Evolutionary conservation across 768 basidiomycete species (phyloP).

Genomic region (Pleurotus ostreatus): DNA sequence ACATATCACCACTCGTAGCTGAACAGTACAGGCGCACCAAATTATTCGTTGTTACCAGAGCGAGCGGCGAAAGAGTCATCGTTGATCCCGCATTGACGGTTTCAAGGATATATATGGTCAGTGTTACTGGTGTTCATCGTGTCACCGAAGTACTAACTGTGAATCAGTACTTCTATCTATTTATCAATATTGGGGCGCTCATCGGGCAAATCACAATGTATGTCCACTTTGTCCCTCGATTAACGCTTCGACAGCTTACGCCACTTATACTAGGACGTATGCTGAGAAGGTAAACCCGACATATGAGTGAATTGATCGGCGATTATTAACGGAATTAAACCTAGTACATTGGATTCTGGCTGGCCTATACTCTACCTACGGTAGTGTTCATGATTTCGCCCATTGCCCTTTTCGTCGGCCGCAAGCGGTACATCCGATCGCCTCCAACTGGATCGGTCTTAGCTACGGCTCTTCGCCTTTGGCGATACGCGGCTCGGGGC

Average conservation of each 20-base stretch:
- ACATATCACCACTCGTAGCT: constrained; percentile 74
- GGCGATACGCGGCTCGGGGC: constrained; percentile 40
- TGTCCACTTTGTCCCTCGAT: not conserved
- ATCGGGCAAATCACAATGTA: constrained; percentile 63
- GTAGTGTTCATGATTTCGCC: constrained; percentile 58
- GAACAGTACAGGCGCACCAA: constrained; percentile 64
- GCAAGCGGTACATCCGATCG: constrained; percentile 48
- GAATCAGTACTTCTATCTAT: constrained; percentile 59
- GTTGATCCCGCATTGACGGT: constrained; percentile 70
- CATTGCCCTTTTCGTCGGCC: constrained; percentile 50
- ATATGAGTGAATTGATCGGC: not conserved
- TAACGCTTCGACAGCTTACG: not conserved
- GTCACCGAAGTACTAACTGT: not conserved
- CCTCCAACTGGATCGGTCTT: constrained; percentile 69
- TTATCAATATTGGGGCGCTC: constrained; percentile 71
- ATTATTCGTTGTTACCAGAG: constrained; percentile 46
- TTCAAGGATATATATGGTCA: constrained; percentile 70
- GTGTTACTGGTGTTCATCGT: constrained; percentile 7
- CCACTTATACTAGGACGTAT: constrained; percentile 33
- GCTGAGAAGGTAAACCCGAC: constrained; percentile 45
- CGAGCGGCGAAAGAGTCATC: constrained; percentile 64
- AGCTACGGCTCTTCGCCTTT: constrained; percentile 42
- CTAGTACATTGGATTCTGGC: constrained; percentile 62
- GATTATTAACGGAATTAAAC: not conserved
- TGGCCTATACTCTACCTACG: constrained; percentile 66